Percentiles rank a stretch among this genome's conserved stretches.
phyloP scores from a whole-genome alignment of 2,329 filamentous ascomycete species.

The Clonostachys rhizophaga region DNA sequence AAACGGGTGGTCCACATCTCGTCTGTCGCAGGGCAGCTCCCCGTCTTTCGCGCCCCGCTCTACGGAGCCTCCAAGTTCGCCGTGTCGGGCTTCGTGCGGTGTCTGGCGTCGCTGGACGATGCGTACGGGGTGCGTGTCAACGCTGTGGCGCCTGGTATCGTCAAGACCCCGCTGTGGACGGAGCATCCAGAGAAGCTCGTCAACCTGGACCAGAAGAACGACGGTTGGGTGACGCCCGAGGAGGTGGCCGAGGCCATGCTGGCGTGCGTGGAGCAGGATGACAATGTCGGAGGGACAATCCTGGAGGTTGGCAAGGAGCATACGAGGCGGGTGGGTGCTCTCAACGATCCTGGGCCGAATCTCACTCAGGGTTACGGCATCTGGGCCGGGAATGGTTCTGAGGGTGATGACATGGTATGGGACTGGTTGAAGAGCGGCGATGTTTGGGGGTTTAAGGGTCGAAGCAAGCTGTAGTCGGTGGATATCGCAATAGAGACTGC shows the following conservation, averaged over 20 bases:
- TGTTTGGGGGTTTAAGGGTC: too few species aligned
- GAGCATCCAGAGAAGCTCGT: constrained; percentile 36
- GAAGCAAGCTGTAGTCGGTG: too few species aligned
- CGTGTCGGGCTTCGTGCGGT: constrained; percentile 32
- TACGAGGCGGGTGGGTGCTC: constrained; percentile 21
- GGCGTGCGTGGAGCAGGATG: constrained; percentile 22
- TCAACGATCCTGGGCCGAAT: constrained; percentile 33
- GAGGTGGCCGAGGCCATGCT: constrained; percentile 40
- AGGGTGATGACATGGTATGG: too few species aligned
- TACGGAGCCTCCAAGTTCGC: constrained; percentile 33
- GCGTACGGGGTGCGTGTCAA: constrained; percentile 28
- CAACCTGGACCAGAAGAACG: constrained; percentile 21
- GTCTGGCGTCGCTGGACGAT: constrained; percentile 26
- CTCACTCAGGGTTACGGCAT: too few species aligned
- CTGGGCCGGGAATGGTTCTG: too few species aligned
- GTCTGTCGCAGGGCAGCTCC: constrained; percentile 26
- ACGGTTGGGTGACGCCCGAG: constrained; percentile 33
- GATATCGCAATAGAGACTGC: too few species aligned
- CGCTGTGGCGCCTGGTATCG: constrained; percentile 36
- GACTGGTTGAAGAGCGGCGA: too few species aligned
- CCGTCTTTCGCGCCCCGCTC: constrained; percentile 24
- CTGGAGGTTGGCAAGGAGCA: constrained; percentile 28
- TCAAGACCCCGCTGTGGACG: constrained; percentile 38
- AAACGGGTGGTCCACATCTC: constrained; percentile 31
- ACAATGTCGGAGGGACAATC: constrained; percentile 30